A percentile compares a stretch with the other conserved stretches of the same genome.
phyloP scores from a whole-genome alignment of 345 rosid species.

The Schrenkiella parvula region DNA sequence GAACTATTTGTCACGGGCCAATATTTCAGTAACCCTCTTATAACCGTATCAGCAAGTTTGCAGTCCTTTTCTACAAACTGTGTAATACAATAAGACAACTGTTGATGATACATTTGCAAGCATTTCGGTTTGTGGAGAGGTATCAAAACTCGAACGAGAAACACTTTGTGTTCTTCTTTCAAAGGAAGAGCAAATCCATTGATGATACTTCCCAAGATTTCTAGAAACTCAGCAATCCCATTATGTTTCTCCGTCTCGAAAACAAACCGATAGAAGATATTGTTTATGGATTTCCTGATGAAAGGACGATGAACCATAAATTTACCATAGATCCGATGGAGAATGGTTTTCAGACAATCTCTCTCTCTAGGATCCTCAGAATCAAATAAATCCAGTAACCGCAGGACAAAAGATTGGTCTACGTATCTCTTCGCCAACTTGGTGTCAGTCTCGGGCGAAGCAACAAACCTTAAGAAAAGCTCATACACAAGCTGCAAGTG shows the following conservation, averaged over 20 bases:
- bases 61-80: constrained; percentile 74
- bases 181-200: constrained; percentile 75
- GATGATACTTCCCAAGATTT: constrained; percentile 68
- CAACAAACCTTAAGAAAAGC: constrained; percentile 64
- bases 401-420: constrained; percentile 59
- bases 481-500: constrained; percentile 74
- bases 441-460: constrained; percentile 72
- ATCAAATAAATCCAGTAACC: constrained; percentile 60
- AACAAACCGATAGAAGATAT: constrained; percentile 57
- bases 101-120: constrained; percentile 69
- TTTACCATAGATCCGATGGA: constrained; percentile 68
- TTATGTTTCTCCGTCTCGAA: constrained; percentile 73
- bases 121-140: constrained; percentile 76
- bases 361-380: constrained; percentile 74
- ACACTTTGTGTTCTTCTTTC: constrained; percentile 70
- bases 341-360: constrained; percentile 62
- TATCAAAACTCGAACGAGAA: constrained; percentile 57
- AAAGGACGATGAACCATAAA: constrained; percentile 74
- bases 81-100: constrained; percentile 55
- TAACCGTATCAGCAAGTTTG: constrained; percentile 62
- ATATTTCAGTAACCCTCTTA: constrained; percentile 57
- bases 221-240: constrained; percentile 69
- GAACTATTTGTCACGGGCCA: constrained; percentile 74
- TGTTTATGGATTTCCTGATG: constrained; percentile 65
- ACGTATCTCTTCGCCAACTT: constrained; percentile 65